Conservation (phyloP, 2,329 filamentous ascomycete species). For the Fusarium chuoi region DNA sequence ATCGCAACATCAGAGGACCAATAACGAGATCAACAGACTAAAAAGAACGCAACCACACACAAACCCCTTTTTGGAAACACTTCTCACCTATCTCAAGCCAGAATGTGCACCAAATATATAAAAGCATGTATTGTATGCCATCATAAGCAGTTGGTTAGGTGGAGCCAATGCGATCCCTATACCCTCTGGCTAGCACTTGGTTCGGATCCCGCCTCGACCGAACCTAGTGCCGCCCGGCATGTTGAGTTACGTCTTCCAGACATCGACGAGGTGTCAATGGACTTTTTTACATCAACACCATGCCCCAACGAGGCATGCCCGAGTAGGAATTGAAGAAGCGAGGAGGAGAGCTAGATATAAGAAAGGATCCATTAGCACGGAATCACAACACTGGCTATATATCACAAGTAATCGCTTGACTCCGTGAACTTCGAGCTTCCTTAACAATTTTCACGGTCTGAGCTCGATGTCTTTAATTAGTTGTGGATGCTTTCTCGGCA, state of each 20-base stretch:
- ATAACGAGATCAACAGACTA: not conserved
- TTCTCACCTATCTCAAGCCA: not conserved
- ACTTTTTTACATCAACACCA: rapidly evolving
- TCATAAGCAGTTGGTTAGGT: not conserved
- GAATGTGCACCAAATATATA: not conserved
- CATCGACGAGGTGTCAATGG: not conserved
- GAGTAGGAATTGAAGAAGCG: not conserved
- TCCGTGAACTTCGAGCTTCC: not conserved
- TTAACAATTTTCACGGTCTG: too few species aligned
- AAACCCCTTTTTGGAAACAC: not conserved
- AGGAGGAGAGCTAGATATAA: too few species aligned
- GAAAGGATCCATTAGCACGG: too few species aligned
- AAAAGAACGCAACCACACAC: rapidly evolving
- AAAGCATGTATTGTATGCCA: not conserved
- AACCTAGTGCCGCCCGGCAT: not conserved
- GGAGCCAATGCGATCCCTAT: not conserved
- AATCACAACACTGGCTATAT: too few species aligned
- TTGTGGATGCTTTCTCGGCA: not conserved
- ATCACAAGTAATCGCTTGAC: not conserved
- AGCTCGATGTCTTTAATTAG: not conserved
- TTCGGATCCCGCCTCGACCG: not conserved
- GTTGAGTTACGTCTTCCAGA: not conserved
- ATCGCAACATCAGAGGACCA: not conserved
- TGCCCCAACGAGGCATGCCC: not conserved
- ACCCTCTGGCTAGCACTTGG: not conserved